phyloP scores from a whole-genome alignment of 352 stramenopile species.

The Phytophthora sansomeana region DNA sequence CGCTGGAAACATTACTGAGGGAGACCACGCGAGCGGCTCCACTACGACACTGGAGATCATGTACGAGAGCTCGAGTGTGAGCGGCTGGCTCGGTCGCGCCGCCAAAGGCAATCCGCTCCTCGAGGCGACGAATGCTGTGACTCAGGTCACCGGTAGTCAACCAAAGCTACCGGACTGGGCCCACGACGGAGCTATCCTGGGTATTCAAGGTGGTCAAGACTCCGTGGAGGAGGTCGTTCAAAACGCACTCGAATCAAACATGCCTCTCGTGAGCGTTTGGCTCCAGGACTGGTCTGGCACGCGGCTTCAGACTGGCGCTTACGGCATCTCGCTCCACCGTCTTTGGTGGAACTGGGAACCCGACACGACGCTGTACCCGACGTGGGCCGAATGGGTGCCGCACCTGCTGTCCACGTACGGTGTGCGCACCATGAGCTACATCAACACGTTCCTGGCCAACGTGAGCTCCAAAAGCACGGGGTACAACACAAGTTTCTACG shows the following conservation, averaged over 20 bases:
- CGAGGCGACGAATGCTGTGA: constrained; percentile 27
- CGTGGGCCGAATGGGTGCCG: constrained; percentile 35
- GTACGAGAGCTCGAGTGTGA: constrained; percentile 27
- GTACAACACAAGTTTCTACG: constrained; percentile 41
- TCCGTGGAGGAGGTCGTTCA: constrained; percentile 36
- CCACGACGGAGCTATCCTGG: constrained; percentile 34
- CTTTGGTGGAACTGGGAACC: constrained; percentile 43
- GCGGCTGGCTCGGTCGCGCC: constrained; percentile 30
- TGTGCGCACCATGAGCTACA: constrained; percentile 37
- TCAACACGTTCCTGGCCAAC: constrained; percentile 39
- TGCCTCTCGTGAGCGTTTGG: constrained; percentile 35
- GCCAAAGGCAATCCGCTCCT: constrained; percentile 29
- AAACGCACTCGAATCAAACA: constrained; percentile 22
- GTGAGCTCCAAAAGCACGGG: constrained; percentile 34
- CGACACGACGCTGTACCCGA: constrained; percentile 38
- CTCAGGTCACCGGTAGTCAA: constrained; percentile 28
- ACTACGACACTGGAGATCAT: constrained; percentile 32
- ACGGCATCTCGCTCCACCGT: constrained; percentile 29
- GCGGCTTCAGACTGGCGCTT: constrained; percentile 29
- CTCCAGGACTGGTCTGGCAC: constrained; percentile 34
- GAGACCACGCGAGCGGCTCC: constrained; percentile 20
- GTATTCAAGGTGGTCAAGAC: constrained; percentile 38
- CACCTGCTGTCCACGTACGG: constrained; percentile 30
- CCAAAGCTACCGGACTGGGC: constrained; percentile 31
- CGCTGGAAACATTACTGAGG: constrained; percentile 29